Conservation (phyloP, 495 filamentous ascomycete genomes). For the Glutinoglossum americanum region DNA sequence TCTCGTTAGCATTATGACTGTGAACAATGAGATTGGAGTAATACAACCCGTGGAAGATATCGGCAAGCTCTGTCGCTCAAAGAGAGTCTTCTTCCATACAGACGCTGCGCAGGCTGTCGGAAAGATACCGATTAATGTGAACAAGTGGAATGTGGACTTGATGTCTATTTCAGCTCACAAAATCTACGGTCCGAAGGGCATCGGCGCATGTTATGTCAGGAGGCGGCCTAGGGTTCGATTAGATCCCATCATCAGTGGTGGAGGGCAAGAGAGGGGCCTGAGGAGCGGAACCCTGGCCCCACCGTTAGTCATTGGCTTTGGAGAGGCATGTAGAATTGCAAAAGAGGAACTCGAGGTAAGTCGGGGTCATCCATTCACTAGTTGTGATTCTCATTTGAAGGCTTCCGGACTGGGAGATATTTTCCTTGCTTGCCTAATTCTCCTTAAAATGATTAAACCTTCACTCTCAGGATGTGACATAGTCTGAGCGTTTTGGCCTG, state of each 20-base stretch:
- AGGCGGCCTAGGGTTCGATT: slow-evolving; percentile 79
- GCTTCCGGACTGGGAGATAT: no score
- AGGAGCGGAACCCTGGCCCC: slow-evolving; percentile 87
- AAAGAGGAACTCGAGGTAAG: slow-evolving; percentile 75
- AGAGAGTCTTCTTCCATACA: slow-evolving; percentile 97
- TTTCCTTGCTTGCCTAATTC: slow-evolving; percentile 1
- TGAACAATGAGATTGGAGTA: slow-evolving; percentile 98
- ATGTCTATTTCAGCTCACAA: slow-evolving; percentile 99
- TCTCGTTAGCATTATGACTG: slow-evolving; percentile 91
- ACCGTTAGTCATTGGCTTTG: slow-evolving; percentile 73
- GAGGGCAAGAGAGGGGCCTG: slow-evolving; percentile 85
- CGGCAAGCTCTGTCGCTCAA: slow-evolving; percentile 70
- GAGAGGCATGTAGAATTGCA: slow-evolving; percentile 83
- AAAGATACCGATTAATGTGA: slow-evolving; percentile 91
- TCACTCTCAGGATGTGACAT: slow-evolving; percentile 36
- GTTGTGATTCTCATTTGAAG: no score
- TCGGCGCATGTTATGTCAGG: slow-evolving; percentile 88
- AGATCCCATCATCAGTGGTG: slow-evolving; percentile 88
- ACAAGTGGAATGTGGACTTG: slow-evolving; percentile 88
- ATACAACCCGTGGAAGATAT: slow-evolving; percentile 91
- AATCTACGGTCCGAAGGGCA: slow-evolving; percentile 94
- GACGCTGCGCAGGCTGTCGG: slow-evolving; percentile 91
- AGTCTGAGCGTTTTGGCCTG: slow-evolving; percentile 28
- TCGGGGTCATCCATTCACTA: slow-evolving; percentile 5
- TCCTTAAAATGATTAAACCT: slow-evolving; percentile 38